Percentiles rank a stretch among this genome's conserved stretches.
phyloP scores from a whole-genome alignment of 1,284 basidiomycete species.

The Rhizoctonia solani region DNA sequence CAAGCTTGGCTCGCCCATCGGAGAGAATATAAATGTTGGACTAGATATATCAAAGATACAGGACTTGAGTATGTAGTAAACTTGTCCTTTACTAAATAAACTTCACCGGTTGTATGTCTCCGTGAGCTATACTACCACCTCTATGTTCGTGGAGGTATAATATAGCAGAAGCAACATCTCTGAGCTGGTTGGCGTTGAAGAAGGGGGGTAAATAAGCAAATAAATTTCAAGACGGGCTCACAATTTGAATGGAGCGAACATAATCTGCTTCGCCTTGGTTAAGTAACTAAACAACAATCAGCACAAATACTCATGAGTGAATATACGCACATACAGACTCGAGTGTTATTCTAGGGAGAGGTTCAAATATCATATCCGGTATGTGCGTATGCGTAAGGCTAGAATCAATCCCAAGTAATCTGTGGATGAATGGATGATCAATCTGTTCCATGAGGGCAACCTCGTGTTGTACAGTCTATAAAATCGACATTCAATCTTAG shows the following conservation, averaged over 20 bases:
- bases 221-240: not conserved
- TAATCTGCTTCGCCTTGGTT: not conserved
- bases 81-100: not conserved
- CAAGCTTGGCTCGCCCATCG: not conserved
- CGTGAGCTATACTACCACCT: conserved; percentile 19
- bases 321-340: not conserved
- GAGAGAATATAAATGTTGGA: not conserved
- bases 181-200: not conserved
- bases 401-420: conserved; percentile 13
- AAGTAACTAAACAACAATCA: not conserved
- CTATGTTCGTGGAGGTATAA: conserved; percentile 16
- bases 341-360: not conserved
- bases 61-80: not conserved
- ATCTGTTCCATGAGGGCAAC: conserved; percentile 15
- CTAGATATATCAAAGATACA: not conserved
- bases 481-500: not conserved
- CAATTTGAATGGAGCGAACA: not conserved
- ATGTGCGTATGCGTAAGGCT: not conserved
- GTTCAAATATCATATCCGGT: conserved; percentile 20
- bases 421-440: conserved; percentile 17
- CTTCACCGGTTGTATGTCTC: not conserved
- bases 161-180: conserved; percentile 9
- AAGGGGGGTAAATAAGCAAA: not conserved
- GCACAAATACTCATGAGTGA: not conserved
- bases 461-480: conserved; percentile 14